phyloP scores from a whole-genome alignment of 257 asterid genomes.

The Solanum infundibuliforme region DNA sequence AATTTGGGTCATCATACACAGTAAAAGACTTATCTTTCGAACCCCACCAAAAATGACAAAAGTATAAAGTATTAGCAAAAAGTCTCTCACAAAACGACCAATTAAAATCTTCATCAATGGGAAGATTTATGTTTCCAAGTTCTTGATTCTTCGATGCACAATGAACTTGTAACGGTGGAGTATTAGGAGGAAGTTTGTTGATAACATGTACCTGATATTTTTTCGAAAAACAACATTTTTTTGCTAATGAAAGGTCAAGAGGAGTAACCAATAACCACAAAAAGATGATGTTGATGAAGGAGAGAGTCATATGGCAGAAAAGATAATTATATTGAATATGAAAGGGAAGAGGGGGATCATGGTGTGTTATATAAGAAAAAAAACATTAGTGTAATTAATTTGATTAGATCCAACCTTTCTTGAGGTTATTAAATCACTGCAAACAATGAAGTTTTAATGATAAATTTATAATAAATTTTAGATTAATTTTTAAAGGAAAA shows the following conservation, averaged over 20 bases:
- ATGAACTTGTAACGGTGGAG: not conserved
- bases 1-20: not conserved
- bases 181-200: not conserved
- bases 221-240: no score
- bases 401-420: not conserved
- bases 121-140: not conserved
- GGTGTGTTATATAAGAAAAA: not conserved
- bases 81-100: not conserved
- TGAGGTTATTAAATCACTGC: not conserved
- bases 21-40: not conserved
- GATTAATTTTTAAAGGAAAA: no score
- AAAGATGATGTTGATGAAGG: not conserved
- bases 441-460: not conserved
- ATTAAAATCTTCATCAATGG: not conserved
- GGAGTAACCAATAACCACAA: not conserved
- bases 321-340: not conserved
- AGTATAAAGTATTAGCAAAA: not conserved
- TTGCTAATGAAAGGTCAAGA: not conserved
- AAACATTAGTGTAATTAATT: not conserved
- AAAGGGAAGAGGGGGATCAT: not conserved
- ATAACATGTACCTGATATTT: not conserved
- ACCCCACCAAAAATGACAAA: not conserved
- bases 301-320: not conserved
- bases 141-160: not conserved
- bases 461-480: no score